Base-by-base conservation (phyloP, 495 filamentous ascomycete genomes). In the Rusavskia elegans region DNA sequence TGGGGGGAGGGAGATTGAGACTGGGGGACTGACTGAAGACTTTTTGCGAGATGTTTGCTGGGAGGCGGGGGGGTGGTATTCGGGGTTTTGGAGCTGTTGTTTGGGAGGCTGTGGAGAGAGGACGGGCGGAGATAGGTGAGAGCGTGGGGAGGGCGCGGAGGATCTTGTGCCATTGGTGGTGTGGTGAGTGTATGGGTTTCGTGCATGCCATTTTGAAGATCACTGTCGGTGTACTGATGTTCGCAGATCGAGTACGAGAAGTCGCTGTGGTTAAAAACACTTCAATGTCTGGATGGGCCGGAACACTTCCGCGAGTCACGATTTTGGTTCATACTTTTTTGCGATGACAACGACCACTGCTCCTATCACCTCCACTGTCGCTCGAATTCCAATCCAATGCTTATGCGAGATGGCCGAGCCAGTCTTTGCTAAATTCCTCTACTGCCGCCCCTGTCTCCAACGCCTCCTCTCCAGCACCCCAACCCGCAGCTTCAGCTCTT, bases 31-130 rank as follows among this genome's bases (percentile, higher is more conserved):
- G 48, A 42, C 40, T 42, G n/a, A 42, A 29, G 44, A 46, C 1
- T 11, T 46, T 46, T 23, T 14, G 14, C 20, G 17, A 14, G 1
- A 29, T 25, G n/a, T 46, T 29, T 46, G 44, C 44, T 53, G 23
- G 70, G 71, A 56, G 73, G 63, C 66, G 66, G 63, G 10, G 63
- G 50, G 50, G 35, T 41, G 23, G n/a, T 3, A 42, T 44, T 27
- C 36, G 13, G 17, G 57, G 64, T 49, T 65, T 56, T 39, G 66
- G 64, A 40, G 62, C 63, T 45, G 66, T 57, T 20, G 69, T 11
- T 42, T 42, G 39, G 48, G 68, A 67, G 53, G 58, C 55, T 11
- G 74, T 72, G 45, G 67, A 64, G 51, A 75, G 63, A 20, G 62
- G 64, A 52, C 71, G 63, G 54, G 60, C 58, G 57, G 55, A 59